Evolutionary conservation across 352 stramenopile genomes (phyloP).

Genomic region (Sclerospora graminicola): DNA sequence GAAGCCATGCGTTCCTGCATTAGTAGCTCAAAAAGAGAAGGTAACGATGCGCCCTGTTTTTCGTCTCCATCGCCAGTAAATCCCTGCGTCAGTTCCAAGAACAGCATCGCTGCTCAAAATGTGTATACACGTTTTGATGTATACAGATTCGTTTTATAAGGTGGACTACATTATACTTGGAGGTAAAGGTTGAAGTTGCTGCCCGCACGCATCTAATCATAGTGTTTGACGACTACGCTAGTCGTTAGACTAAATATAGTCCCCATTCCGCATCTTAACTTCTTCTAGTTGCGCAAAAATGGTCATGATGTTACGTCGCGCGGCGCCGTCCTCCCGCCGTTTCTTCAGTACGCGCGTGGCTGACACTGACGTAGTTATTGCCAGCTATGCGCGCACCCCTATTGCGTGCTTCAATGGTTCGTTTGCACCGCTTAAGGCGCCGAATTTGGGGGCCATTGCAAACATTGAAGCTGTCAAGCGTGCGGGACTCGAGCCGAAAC

Average conservation of each 20-base stretch:
- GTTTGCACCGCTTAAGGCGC: conserved; percentile 79
- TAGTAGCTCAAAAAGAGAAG: conserved; percentile 79
- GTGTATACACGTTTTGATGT: too few relatives aligned
- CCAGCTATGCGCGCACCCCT: conserved; percentile 92
- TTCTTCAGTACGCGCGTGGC: conserved; percentile 65
- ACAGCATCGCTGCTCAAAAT: conserved; percentile 34
- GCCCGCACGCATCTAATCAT: conserved; percentile 17
- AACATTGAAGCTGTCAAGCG: conserved; percentile 81
- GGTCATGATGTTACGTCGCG: conserved; percentile 8
- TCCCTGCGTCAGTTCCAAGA: conserved; percentile 74
- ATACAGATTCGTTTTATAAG: not conserved
- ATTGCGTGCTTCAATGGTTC: conserved; percentile 93
- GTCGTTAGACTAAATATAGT: not conserved
- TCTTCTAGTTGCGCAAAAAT: too few relatives aligned
- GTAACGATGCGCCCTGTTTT: conserved; percentile 5
- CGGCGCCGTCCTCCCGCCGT: conserved; percentile 22
- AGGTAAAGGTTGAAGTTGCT: not conserved
- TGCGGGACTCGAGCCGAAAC: conserved; percentile 43
- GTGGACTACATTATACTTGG: not conserved
- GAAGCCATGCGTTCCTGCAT: conserved; percentile 82
- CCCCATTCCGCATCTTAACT: not conserved
- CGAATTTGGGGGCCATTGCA: conserved; percentile 89
- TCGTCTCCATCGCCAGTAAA: conserved; percentile 22
- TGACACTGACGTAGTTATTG: conserved; percentile 88
- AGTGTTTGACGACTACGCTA: conserved; percentile 9